Evolutionary conservation across 108 stramenopile species (phyloP).

Genomic region (Cylindrotheca closterium): DNA sequence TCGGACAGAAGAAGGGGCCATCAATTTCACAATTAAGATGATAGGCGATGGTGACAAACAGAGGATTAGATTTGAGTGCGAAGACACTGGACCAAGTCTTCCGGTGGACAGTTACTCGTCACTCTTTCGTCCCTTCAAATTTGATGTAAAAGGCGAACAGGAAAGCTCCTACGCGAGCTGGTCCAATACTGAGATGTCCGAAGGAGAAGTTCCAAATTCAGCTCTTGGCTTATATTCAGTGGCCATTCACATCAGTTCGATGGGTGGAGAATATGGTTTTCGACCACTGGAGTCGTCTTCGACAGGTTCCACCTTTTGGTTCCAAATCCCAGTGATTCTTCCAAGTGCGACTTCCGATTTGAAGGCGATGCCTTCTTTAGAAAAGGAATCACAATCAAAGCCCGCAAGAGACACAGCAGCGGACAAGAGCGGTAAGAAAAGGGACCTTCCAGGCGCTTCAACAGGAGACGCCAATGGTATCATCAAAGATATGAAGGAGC

Average conservation of each 20-base stretch:
- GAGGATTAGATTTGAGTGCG: slow-evolving; percentile 56
- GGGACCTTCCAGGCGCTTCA: background rate
- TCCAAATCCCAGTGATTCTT: slow-evolving; percentile 45
- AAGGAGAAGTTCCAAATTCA: slow-evolving; percentile 9
- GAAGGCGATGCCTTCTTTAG: slow-evolving; percentile 4
- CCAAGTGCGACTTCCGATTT: slow-evolving; percentile 15
- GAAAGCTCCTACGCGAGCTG: slow-evolving; percentile 8
- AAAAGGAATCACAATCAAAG: background rate
- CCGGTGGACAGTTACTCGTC: slow-evolving; percentile 41
- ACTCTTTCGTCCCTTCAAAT: slow-evolving; percentile 48
- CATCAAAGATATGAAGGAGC: background rate
- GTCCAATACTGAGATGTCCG: background rate
- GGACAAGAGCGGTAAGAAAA: slow-evolving; percentile 1
- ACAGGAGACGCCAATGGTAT: background rate
- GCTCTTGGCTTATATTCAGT: slow-evolving; percentile 66
- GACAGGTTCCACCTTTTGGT: slow-evolving; percentile 65
- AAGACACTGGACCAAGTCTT: slow-evolving; percentile 63
- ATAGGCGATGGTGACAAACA: slow-evolving; percentile 1
- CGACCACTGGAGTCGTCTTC: slow-evolving; percentile 26
- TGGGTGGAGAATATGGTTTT: slow-evolving; percentile 62
- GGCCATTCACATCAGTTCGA: slow-evolving; percentile 43
- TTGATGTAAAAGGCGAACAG: slow-evolving; percentile 1
- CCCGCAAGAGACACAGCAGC: slow-evolving; percentile 4
- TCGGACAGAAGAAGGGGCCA: slow-evolving; percentile 46
- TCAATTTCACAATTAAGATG: slow-evolving; percentile 41